Conservation (phyloP, 208 protist species). For the Crithidia fasciculata region DNA sequence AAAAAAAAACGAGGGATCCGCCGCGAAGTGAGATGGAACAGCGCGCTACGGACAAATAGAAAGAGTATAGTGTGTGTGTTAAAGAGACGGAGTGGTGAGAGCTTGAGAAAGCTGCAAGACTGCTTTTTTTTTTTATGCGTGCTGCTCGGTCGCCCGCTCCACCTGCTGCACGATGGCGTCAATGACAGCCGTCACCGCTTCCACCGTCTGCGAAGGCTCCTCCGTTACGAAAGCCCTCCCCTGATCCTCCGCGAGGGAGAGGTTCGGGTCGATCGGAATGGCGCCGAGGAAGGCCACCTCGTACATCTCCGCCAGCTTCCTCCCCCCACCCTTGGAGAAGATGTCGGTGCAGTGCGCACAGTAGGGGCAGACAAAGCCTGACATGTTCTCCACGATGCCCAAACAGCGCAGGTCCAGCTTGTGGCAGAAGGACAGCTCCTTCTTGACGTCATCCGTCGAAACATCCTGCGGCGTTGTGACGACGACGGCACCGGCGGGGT, state of each 20-base stretch:
- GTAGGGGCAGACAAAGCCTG: constrained; percentile 92
- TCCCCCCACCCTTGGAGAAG: constrained; percentile 85
- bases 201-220: constrained; percentile 44
- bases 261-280: constrained; percentile 82
- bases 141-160: constrained; percentile 38
- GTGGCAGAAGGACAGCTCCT: constrained; percentile 92
- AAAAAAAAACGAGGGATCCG: too few species aligned
- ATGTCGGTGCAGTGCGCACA: constrained; percentile 91
- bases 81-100: too few species aligned
- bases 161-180: constrained; percentile 62
- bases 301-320: constrained; percentile 76
- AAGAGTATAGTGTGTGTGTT: too few species aligned
- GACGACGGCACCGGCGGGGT: constrained; percentile 80
- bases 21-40: too few species aligned
- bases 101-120: too few species aligned
- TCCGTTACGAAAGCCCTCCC: constrained; percentile 63
- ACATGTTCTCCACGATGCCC: constrained; percentile 95
- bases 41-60: too few species aligned
- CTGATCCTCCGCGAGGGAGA: constrained; percentile 78
- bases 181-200: constrained; percentile 59
- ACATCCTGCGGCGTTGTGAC: constrained; percentile 93
- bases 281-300: constrained; percentile 83
- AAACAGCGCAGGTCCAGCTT: constrained; percentile 86
- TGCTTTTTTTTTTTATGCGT: not conserved
- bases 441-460: constrained; percentile 90